A percentile compares a stretch with the other conserved stretches of the same genome.
These are phyloP conservation scores for Polyplosphaeria fusca DNA, from an alignment of 495 filamentous ascomycete genomes.

Conservation along the genomic window DNA sequence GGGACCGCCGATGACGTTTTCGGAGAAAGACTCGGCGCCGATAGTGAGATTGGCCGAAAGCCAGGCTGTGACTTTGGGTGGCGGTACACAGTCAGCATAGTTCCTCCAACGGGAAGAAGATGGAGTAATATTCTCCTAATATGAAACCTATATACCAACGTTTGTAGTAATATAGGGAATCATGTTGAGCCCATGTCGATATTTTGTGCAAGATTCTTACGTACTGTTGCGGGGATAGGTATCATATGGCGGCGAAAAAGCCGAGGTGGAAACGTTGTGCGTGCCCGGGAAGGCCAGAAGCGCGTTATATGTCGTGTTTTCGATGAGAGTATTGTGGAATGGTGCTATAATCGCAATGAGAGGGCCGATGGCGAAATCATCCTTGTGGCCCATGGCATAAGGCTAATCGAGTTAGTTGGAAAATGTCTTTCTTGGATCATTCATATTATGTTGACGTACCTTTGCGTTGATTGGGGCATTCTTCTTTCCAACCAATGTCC, in stretches of 20 bases:
- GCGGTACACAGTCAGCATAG: too few species aligned
- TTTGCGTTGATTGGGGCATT: slow-evolving; percentile 14
- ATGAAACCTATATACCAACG: too few species aligned
- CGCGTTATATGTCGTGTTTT: background rate
- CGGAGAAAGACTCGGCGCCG: slow-evolving; percentile 20
- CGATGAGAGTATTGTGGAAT: slow-evolving; percentile 19
- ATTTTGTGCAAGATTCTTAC: too few species aligned
- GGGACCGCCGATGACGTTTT: slow-evolving; percentile 18
- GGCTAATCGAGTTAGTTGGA: slow-evolving; percentile 3
- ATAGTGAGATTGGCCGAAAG: slow-evolving; percentile 19
- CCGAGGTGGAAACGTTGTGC: slow-evolving; percentile 14
- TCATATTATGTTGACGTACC: background rate
- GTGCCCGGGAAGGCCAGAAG: slow-evolving; percentile 14
- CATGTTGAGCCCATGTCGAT: too few species aligned
- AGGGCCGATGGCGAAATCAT: slow-evolving; percentile 19
- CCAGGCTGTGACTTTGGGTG: slow-evolving; percentile 22
- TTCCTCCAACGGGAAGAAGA: too few species aligned
- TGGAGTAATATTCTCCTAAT: too few species aligned
- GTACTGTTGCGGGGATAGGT: slow-evolving; percentile 22
- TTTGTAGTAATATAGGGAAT: too few species aligned
- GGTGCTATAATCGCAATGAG: slow-evolving; percentile 19
- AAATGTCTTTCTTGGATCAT: background rate
- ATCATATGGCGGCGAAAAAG: slow-evolving; percentile 20
- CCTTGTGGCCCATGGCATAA: slow-evolving; percentile 20
- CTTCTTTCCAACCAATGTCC: slow-evolving; percentile 20